Evolutionary conservation across 495 filamentous ascomycete species (phyloP).

Genomic region (Podospora australis): DNA sequence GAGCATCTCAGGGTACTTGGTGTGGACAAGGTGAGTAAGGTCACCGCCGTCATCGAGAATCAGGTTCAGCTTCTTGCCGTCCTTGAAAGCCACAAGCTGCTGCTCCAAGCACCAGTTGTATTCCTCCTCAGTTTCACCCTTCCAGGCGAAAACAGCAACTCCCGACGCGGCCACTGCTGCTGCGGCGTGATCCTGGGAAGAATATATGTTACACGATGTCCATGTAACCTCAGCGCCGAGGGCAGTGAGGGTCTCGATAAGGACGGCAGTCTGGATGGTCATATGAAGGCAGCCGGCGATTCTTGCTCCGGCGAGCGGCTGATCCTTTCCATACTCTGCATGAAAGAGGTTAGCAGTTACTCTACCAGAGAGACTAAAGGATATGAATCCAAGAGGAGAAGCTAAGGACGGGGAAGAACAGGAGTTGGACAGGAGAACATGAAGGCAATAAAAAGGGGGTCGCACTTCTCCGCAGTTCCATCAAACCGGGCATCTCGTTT

Average conservation of each 20-base stretch:
- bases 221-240: constrained; percentile 98
- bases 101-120: constrained; percentile 99
- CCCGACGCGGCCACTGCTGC: constrained; percentile 92
- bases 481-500: constrained; percentile 97
- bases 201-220: constrained; percentile 99
- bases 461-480: constrained; percentile 40
- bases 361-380: background rate
- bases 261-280: constrained; percentile 99
- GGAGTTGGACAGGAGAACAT: no score
- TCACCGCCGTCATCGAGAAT: constrained; percentile 99
- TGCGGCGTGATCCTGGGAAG: constrained; percentile 96
- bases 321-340: constrained; percentile 80
- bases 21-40: constrained; percentile 90
- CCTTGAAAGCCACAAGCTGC: constrained; percentile 94
- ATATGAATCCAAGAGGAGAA: no score
- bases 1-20: constrained; percentile 95
- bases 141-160: constrained; percentile 98
- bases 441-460: no score
- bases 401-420: no score
- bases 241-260: constrained; percentile 91
- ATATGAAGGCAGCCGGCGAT: constrained; percentile 99
- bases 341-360: no score
- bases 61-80: constrained; percentile 91
- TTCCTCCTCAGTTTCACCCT: constrained; percentile 99
- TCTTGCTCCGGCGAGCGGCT: constrained; percentile 80